These are phyloP conservation scores for Tolypocladium cylindrosporum DNA, from an alignment of 2,329 filamentous ascomycete genomes.

Conservation along the genomic window DNA sequence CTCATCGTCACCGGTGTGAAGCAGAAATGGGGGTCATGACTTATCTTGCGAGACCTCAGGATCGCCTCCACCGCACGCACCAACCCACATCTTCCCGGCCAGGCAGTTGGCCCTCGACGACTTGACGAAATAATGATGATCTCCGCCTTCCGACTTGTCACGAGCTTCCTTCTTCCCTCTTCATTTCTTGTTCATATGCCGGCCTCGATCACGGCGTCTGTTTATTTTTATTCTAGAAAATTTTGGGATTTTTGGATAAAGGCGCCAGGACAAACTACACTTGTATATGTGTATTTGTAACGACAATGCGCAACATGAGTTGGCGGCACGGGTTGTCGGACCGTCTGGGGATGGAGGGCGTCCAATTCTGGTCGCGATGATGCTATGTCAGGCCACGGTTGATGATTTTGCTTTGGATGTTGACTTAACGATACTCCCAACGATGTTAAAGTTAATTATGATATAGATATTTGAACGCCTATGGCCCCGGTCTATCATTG, in stretches of 20 bases:
- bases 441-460: background rate
- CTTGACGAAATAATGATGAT: background rate
- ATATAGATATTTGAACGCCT: background rate
- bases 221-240: background rate
- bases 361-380: background rate
- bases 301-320: background rate
- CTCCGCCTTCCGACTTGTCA: background rate
- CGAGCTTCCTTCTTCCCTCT: background rate
- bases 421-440: background rate
- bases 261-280: background rate
- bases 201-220: background rate
- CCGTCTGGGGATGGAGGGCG: background rate
- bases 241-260: background rate
- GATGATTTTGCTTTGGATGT: background rate
- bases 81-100: background rate
- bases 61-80: background rate
- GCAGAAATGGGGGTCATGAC: slow-evolving; percentile 32
- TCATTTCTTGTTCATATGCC: background rate
- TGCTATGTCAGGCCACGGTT: background rate
- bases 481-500: background rate
- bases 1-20: slow-evolving; percentile 42
- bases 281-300: background rate
- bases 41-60: slow-evolving; percentile 3
- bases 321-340: background rate
- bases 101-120: background rate